Percentiles rank a stretch among this genome's conserved stretches.
These are phyloP conservation scores for Saccharomycopsis selenospora DNA, from an alignment of 805 yeast genomes.

Conservation along the genomic window DNA sequence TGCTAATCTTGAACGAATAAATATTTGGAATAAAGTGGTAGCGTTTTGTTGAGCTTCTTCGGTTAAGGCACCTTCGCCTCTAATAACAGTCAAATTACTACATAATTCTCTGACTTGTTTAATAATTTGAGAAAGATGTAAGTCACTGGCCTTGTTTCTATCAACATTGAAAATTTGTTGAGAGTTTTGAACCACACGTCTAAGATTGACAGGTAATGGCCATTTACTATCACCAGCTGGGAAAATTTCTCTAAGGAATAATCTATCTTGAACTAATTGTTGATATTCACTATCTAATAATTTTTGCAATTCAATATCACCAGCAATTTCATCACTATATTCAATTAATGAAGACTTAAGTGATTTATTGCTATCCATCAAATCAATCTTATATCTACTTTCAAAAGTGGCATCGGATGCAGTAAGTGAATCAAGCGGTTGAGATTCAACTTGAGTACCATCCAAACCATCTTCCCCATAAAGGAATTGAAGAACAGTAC, in stretches of 20 bases:
- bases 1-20: constrained; percentile 87
- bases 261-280: constrained; percentile 73
- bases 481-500: constrained; percentile 91
- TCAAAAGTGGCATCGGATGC: constrained; percentile 84
- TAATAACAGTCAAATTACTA: constrained; percentile 57
- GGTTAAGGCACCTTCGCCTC: constrained; percentile 70
- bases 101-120: constrained; percentile 62
- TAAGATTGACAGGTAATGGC: constrained; percentile 96
- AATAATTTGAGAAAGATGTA: constrained; percentile 77
- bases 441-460: constrained; percentile 96
- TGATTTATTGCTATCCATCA: constrained; percentile 59
- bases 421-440: constrained; percentile 89
- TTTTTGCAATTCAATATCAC: constrained; percentile 78
- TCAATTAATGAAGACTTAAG: constrained; percentile 72
- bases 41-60: constrained; percentile 91
- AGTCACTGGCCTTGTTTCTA: constrained; percentile 81
- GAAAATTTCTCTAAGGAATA: constrained; percentile 74
- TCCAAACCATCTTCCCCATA: constrained; percentile 99
- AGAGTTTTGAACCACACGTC: constrained; percentile 94
- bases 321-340: constrained; percentile 83
- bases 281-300: constrained; percentile 76
- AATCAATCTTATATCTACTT: constrained; percentile 76
- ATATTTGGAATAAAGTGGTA: constrained; percentile 79
- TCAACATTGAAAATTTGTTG: constrained; percentile 96
- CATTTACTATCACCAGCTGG: constrained; percentile 91